Percentiles rank a stretch among this genome's conserved stretches.
Conservation (phyloP, 768 basidiomycete genomes). For the Leccinum imitatum region DNA sequence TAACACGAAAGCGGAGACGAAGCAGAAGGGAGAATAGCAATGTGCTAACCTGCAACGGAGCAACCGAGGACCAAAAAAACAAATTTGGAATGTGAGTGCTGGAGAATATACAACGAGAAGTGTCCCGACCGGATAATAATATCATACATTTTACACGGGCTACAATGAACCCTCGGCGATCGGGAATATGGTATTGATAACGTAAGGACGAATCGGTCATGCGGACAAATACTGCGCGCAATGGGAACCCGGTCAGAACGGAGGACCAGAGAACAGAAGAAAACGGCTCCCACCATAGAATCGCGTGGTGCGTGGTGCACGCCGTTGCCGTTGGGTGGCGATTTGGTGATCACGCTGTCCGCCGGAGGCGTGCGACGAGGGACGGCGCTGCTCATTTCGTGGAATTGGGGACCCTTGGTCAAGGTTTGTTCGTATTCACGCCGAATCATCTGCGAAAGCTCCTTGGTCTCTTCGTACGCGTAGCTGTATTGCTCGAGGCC, state of each 20-base stretch:
- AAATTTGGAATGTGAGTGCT: constrained; percentile 2
- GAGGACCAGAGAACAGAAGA: background rate
- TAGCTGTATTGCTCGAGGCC: constrained; percentile 87
- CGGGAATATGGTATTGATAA: constrained; percentile 30
- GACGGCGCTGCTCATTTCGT: constrained; percentile 41
- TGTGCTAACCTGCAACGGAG: constrained; percentile 13
- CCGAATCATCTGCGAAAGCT: constrained; percentile 67
- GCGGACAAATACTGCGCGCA: constrained; percentile 26
- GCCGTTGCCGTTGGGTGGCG: constrained; percentile 19
- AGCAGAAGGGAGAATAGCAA: constrained; percentile 17
- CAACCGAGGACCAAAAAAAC: constrained; percentile 5
- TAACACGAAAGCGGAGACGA: constrained; percentile 5
- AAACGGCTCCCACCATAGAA: constrained; percentile 16
- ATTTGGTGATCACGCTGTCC: constrained; percentile 14
- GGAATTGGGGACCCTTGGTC: constrained; percentile 37
- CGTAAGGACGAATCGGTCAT: constrained; percentile 16
- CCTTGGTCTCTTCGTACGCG: constrained; percentile 83
- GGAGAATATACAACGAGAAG: constrained; percentile 15
- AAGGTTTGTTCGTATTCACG: constrained; percentile 45
- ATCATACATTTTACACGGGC: constrained; percentile 25
- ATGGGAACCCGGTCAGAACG: constrained; percentile 13
- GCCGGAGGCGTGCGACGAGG: constrained; percentile 25
- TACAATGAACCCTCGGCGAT: constrained; percentile 8
- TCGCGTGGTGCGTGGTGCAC: constrained; percentile 18
- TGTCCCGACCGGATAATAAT: constrained; percentile 22